Evolutionary conservation across 1,284 basidiomycete genomes (phyloP), one percentile per base, ranked within the genome.

Genomic region (Somion occarium): DNA sequence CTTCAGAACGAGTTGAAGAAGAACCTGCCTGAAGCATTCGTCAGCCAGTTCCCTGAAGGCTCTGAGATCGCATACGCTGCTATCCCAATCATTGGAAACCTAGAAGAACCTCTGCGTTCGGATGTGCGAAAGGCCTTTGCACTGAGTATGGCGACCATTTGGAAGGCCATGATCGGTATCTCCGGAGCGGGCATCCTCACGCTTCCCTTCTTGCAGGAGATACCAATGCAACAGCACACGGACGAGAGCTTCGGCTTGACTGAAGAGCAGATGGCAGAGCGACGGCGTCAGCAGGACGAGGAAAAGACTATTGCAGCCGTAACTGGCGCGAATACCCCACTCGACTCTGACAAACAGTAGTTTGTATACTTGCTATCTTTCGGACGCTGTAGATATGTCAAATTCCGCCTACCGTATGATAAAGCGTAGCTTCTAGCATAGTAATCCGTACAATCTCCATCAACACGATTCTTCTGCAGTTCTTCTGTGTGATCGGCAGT

Each of bases 1-100:
- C 54, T 58, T 11, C 56, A 58, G 38, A 58, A 53, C 52, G 52
- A 50, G 30, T 30, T 53, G 15, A 50, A 46, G 30, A 39, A 46
- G 34, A 49, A 46, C 15, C 38, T 53, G 5, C 52, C 52, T 2
- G 15, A 4, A 15, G 48, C 7, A 2, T 53, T 53, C 37, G 11
- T 37, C 23, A 25, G 18, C 43, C 48, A 50, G 25, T 49, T 53
- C 22, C 48, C 48, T 9, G 27, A 38, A 30, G 49, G 49, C 5
- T 12, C 23, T 15, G 52, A 48, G 22, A 53, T 53, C 22, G 52
- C 52, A 3, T 50, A 46, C 24, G 41, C 52, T n/a, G 38, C 44
- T 5, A 53, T 53, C 37, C 52, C 52, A 11, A 12, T 49, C 4
- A 53, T 53, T 11, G 20, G 11, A 2, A 44, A 13, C 15, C 23